Evolutionary conservation across 768 basidiomycete genomes (phyloP).

Genomic region (Mycena albidolilacea): DNA sequence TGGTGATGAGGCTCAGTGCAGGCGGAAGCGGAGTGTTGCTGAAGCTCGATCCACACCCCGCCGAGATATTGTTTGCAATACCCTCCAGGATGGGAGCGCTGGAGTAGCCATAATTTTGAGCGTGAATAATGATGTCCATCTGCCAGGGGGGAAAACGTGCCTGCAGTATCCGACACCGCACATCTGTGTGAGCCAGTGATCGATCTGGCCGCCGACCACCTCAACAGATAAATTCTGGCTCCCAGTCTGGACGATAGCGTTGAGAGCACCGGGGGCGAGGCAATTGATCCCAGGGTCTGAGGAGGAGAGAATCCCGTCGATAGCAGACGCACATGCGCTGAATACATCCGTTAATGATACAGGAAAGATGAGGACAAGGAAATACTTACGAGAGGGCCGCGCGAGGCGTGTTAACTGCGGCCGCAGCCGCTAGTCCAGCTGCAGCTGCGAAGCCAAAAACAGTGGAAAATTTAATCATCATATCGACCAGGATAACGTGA

Average conservation of each 20-base stretch:
- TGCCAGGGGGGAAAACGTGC: background rate
- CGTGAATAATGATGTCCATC: no score
- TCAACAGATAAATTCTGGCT: no score
- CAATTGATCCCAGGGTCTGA: background rate
- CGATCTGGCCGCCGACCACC: background rate
- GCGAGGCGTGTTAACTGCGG: background rate
- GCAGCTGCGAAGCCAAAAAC: conserved; percentile 1
- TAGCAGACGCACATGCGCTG: background rate
- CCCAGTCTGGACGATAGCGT: background rate
- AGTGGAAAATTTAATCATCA: background rate
- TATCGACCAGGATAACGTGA: background rate
- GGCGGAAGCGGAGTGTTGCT: background rate
- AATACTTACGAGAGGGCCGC: background rate
- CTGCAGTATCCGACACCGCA: conserved; percentile 6
- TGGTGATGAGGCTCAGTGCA: background rate
- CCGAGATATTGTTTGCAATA: background rate
- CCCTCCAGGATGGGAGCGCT: no score
- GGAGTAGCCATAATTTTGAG: no score
- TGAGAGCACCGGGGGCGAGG: background rate
- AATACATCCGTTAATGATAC: no score
- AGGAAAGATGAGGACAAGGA: background rate
- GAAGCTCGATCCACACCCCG: background rate
- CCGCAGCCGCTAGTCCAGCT: conserved; percentile 6
- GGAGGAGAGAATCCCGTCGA: background rate
- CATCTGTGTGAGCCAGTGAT: background rate